Evolutionary conservation across 768 basidiomycete species (phyloP).

Genomic region (Strobilomyces echinocephalus): DNA sequence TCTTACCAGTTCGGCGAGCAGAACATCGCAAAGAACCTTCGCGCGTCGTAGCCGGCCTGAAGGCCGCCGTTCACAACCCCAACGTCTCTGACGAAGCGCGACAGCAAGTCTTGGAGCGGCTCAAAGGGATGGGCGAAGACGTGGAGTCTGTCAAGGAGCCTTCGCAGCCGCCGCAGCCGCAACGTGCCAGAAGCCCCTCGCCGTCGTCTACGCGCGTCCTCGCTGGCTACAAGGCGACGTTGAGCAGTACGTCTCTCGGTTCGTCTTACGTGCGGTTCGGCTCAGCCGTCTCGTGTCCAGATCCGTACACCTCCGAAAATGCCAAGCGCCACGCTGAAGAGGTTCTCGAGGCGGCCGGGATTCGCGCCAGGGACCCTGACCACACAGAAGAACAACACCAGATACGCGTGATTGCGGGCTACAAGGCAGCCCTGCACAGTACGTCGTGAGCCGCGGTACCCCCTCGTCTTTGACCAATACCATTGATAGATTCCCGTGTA

Average conservation of each 20-base stretch:
- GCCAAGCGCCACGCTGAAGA: constrained; percentile 55
- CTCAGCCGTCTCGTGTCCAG: constrained; percentile 9
- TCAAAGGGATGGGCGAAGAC: constrained; percentile 37
- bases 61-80: constrained; percentile 56
- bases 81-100: constrained; percentile 54
- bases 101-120: constrained; percentile 40
- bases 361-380: constrained; percentile 28
- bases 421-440: constrained; percentile 54
- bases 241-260: constrained; percentile 33
- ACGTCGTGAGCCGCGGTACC: constrained; percentile 3
- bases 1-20: neutral
- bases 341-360: constrained; percentile 44
- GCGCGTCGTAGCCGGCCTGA: constrained; percentile 52
- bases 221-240: constrained; percentile 49
- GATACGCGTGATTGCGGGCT: constrained; percentile 48
- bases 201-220: constrained; percentile 21
- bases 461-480: neutral
- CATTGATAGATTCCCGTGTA: constrained; percentile 39
- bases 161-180: neutral
- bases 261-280: neutral
- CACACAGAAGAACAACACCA: constrained; percentile 37
- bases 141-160: constrained; percentile 1
- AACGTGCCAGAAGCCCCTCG: neutral
- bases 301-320: constrained; percentile 40
- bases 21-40: constrained; percentile 37